Conservation (phyloP, 257 asterid genomes). For the Sherardia arvensis region DNA sequence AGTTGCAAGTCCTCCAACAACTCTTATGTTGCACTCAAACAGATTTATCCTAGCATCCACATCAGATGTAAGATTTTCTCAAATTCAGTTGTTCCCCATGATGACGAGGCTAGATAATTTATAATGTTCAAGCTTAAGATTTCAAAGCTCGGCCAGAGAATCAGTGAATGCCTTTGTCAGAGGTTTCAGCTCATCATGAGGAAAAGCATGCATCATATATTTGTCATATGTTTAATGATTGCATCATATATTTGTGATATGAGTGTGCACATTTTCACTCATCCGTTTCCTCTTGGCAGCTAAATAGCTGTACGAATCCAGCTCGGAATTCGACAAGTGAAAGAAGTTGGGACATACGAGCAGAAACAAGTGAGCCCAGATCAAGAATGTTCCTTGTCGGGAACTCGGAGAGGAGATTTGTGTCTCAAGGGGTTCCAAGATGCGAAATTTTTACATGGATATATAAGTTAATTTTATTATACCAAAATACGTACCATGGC, state of each 20-base stretch:
- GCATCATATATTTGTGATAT: too few species aligned
- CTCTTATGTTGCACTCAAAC: slow-evolving; percentile 99
- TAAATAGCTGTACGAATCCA: slow-evolving; percentile 33
- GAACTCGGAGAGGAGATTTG: not conserved
- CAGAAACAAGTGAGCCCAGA: slow-evolving; percentile 42
- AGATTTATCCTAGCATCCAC: slow-evolving; percentile 89
- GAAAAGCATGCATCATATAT: slow-evolving; percentile 86
- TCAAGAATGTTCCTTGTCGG: slow-evolving; percentile 19
- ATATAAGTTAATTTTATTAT: too few species aligned
- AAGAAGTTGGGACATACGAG: slow-evolving; percentile 32
- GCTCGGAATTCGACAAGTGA: slow-evolving; percentile 24
- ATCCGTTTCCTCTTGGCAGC: slow-evolving; percentile 76
- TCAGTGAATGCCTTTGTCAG: slow-evolving; percentile 65
- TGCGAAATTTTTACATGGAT: not conserved
- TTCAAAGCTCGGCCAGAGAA: slow-evolving; percentile 90
- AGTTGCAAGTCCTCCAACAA: slow-evolving; percentile 99
- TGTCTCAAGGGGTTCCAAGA: not conserved
- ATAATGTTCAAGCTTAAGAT: slow-evolving; percentile 72
- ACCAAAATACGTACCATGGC: too few species aligned
- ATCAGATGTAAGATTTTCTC: slow-evolving; percentile 70
- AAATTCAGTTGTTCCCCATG: slow-evolving; percentile 81
- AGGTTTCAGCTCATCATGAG: slow-evolving; percentile 98
- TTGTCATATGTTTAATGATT: slow-evolving; percentile 92
- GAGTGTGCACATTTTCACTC: too few species aligned
- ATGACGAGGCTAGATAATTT: slow-evolving; percentile 76